Percentiles rank a stretch among this genome's conserved stretches.
These are phyloP conservation scores for Saccharomycopsis hybrid DNA, from an alignment of 1,139 yeast species.

Conservation along the genomic window DNA sequence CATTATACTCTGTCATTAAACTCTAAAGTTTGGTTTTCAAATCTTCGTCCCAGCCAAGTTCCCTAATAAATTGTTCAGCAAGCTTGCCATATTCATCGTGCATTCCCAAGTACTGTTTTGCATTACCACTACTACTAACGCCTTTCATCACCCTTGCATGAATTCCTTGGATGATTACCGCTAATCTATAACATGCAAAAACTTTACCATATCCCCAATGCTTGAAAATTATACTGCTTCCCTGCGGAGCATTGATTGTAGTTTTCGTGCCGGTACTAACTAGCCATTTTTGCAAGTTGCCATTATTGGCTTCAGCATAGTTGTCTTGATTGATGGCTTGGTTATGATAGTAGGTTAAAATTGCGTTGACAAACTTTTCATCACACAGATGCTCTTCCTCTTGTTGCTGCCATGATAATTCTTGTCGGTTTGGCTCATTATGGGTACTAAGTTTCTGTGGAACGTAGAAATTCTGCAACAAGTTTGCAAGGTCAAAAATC, in stretches of 20 bases:
- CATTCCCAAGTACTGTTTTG: constrained; percentile 29
- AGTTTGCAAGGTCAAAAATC: constrained; percentile 54
- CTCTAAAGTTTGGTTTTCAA: no score
- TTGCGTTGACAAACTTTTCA: constrained; percentile 21
- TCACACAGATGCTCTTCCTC: no score
- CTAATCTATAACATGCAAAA: constrained; percentile 51
- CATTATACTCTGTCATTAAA: no score
- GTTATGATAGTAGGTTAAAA: constrained; percentile 23
- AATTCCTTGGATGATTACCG: constrained; percentile 63
- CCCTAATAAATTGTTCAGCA: constrained; percentile 2
- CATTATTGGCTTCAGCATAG: constrained; percentile 10
- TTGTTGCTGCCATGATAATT: no score
- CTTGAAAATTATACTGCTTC: constrained; percentile 4
- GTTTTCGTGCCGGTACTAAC: not conserved
- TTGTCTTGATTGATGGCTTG: no score
- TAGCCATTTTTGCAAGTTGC: constrained; percentile 12
- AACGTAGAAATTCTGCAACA: constrained; percentile 50
- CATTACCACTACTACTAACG: constrained; percentile 54
- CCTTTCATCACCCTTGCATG: constrained; percentile 56
- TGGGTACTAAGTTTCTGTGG: constrained; percentile 30
- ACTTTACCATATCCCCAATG: constrained; percentile 54
- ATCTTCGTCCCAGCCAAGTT: no score
- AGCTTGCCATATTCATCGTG: constrained; percentile 4
- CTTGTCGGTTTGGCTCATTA: no score
- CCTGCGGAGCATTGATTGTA: no score